A percentile compares a stretch with the other conserved stretches of the same genome.
Conservation (phyloP, 2,329 filamentous ascomycete genomes). For the Clarireedia monteithiana region DNA sequence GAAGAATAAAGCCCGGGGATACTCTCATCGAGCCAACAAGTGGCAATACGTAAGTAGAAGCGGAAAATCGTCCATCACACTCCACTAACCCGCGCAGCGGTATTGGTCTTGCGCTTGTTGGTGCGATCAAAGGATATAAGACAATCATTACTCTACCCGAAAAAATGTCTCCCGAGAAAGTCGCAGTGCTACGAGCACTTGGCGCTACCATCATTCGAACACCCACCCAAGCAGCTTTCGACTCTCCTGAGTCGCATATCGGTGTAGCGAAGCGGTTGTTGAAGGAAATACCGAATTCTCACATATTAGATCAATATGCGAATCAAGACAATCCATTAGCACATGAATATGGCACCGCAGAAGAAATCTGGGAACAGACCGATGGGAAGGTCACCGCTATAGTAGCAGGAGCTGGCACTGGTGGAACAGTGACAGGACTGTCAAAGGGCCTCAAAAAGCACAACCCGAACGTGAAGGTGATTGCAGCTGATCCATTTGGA, state of each 20-base stretch:
- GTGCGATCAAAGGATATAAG: slow-evolving; percentile 93
- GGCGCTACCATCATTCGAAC: slow-evolving; percentile 97
- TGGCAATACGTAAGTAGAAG: slow-evolving; percentile 67
- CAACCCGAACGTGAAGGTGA: slow-evolving; percentile 74
- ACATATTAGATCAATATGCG: slow-evolving; percentile 94
- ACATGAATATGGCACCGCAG: slow-evolving; percentile 88
- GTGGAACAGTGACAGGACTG: slow-evolving; percentile 88
- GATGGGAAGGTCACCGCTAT: slow-evolving; percentile 73
- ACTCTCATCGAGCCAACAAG: slow-evolving; percentile 97
- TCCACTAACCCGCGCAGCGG: slow-evolving; percentile 40
- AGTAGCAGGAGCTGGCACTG: slow-evolving; percentile 88
- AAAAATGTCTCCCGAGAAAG: slow-evolving; percentile 99
- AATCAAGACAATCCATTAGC: slow-evolving; percentile 89
- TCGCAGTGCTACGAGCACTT: slow-evolving; percentile 85
- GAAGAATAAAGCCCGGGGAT: slow-evolving; percentile 93
- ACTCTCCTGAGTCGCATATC: slow-evolving; percentile 93
- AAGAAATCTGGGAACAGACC: slow-evolving; percentile 94
- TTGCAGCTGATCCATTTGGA: slow-evolving; percentile 87
- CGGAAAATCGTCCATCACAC: background rate
- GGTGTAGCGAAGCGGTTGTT: slow-evolving; percentile 84
- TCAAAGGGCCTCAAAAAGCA: slow-evolving; percentile 82
- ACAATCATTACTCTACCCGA: slow-evolving; percentile 98
- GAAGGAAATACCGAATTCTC: slow-evolving; percentile 93
- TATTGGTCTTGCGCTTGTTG: slow-evolving; percentile 89
- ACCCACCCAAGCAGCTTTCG: slow-evolving; percentile 89